phyloP scores from a whole-genome alignment of 2,329 filamentous ascomycete genomes.

The Gyromitra esculenta region DNA sequence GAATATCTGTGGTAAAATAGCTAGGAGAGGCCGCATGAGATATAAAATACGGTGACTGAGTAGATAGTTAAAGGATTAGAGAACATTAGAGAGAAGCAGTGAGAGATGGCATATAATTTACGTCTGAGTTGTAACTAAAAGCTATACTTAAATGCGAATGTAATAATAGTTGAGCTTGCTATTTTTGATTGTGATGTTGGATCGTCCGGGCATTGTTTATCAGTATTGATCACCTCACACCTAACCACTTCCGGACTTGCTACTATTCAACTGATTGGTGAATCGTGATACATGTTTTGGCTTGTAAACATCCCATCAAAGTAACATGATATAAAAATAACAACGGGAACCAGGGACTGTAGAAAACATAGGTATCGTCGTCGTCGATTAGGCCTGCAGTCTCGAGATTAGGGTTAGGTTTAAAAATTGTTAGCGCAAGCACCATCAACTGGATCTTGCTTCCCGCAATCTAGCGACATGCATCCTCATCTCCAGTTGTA shows the following conservation, averaged over 20 bases:
- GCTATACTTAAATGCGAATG: not conserved
- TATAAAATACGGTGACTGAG: not conserved
- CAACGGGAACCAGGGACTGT: not conserved
- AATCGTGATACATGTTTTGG: not conserved
- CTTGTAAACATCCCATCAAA: not conserved
- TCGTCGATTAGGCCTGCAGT: not conserved
- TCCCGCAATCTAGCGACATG: not conserved
- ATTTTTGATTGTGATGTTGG: not conserved
- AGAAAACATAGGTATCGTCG: not conserved
- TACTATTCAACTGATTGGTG: conserved; percentile 14
- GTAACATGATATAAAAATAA: not conserved
- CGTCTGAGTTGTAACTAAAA: not conserved
- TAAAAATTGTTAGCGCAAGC: conserved; percentile 11
- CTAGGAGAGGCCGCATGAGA: not conserved
- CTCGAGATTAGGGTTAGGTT: conserved; percentile 1
- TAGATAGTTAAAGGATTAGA: not conserved
- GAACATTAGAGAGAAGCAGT: not conserved
- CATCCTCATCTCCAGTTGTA: conserved; percentile 2
- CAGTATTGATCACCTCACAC: not conserved
- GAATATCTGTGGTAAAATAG: not conserved
- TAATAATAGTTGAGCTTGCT: not conserved
- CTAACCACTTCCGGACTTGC: conserved; percentile 16
- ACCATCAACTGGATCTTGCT: conserved; percentile 6
- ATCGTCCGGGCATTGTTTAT: not conserved
- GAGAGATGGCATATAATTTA: not conserved